These are phyloP conservation scores for Pseudoturritis turrita DNA, from an alignment of 345 rosid species.

Conservation along the genomic window DNA sequence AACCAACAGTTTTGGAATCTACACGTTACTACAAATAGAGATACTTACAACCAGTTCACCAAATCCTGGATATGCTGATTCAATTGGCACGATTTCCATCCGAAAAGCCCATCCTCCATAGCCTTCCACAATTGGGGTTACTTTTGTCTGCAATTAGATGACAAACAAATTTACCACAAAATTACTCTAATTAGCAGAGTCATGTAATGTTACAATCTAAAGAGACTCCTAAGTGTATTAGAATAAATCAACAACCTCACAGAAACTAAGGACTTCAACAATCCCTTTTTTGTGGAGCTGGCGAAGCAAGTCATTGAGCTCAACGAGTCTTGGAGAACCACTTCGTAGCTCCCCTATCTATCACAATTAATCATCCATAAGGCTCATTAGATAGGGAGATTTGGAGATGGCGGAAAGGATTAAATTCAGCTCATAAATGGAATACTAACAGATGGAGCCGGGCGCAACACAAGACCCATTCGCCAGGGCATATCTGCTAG, in stretches of 20 bases:
- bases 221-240: not conserved
- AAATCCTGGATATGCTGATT: conserved; percentile 97
- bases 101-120: conserved; percentile 98
- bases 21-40: not conserved
- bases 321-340: conserved; percentile 78
- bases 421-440: not conserved
- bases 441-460: conserved; percentile 84
- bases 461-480: conserved; percentile 93
- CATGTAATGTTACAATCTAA: not conserved
- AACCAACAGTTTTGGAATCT: not conserved
- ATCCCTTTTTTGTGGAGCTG: conserved; percentile 71
- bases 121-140: conserved; percentile 95
- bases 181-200: not conserved
- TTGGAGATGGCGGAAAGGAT: not conserved
- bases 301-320: conserved; percentile 83
- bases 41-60: conserved; percentile 90
- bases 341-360: conserved; percentile 95
- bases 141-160: conserved; percentile 66
- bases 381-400: not conserved
- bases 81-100: conserved; percentile 91
- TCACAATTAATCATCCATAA: conserved; percentile 1
- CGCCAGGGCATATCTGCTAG: conserved; percentile 99
- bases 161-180: not conserved
- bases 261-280: conserved; percentile 88
- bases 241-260: conserved; percentile 59